Percentiles rank a stretch among this genome's conserved stretches.
Conservation (phyloP, 495 filamentous ascomycete species). For the Penicillium silybi region DNA sequence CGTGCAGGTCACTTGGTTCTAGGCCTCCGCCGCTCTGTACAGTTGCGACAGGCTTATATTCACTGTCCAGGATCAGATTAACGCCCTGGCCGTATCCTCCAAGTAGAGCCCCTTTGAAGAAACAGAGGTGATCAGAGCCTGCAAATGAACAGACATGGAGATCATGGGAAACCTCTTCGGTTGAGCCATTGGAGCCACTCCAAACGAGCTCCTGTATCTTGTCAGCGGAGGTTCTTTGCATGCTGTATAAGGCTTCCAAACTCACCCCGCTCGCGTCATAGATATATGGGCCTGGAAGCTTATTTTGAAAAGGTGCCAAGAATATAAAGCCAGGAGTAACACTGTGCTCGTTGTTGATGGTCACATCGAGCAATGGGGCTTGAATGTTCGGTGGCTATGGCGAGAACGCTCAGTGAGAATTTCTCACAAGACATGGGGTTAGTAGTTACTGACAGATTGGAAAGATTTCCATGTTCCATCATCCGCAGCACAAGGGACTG, state of each 20-base stretch:
- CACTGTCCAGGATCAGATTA: not conserved
- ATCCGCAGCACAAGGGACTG: too few species aligned
- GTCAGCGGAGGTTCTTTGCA: too few species aligned
- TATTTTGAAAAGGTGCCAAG: slow-evolving; percentile 4
- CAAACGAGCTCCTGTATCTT: not conserved
- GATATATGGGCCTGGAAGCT: slow-evolving; percentile 15
- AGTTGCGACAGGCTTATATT: not conserved
- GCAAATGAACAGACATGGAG: slow-evolving; percentile 3
- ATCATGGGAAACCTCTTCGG: not conserved
- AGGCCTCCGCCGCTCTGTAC: not conserved
- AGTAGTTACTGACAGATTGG: too few species aligned
- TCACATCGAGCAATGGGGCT: not conserved
- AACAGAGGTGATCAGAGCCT: slow-evolving; percentile 3
- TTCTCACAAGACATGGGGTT: too few species aligned
- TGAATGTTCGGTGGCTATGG: too few species aligned
- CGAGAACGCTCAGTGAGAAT: too few species aligned
- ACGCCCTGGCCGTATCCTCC: not conserved
- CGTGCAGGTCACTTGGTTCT: slow-evolving; percentile 19
- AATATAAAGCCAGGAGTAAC: slow-evolving; percentile 10
- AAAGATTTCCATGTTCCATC: too few species aligned
- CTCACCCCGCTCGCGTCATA: slow-evolving; percentile 13
- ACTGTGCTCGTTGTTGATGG: not conserved
- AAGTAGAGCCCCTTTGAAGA: not conserved
- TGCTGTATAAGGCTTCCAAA: not conserved
- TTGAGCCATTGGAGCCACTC: not conserved